Evolutionary conservation across 768 basidiomycete genomes (phyloP), one percentile per base, ranked within the genome.

Genomic region (Suillus placidus): DNA sequence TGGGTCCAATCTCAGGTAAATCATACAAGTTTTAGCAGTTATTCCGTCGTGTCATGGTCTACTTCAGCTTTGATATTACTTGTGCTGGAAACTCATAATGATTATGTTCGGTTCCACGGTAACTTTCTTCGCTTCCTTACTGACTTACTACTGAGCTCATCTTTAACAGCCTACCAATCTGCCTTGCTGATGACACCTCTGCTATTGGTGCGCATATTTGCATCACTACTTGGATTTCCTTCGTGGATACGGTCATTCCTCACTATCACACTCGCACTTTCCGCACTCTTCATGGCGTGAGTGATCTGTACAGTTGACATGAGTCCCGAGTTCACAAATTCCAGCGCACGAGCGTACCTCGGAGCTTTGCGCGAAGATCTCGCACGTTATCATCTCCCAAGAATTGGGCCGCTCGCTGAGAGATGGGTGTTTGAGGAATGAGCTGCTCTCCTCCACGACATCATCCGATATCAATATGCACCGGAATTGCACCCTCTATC

Each of bases 21-120:
- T 73, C 45, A 56, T 35, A 10, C n/a, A 18, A 9, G 20, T 34
- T 43, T 49, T n/a, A 51, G 45, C 47, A 16, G 60, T 32, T 63
- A 23, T 66, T 43, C 34, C 13, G 62, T 61, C 57, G 45, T 14
- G 61, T 34, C 23, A 55, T 64, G 30, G 51, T 38, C 56, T 26
- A 35, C 64, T 65, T 34, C 64, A 91, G 92, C 92, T 3, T 76
- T 93, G 37, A 34, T 81, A 1, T 75, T 92, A 38, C 82, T 93
- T 12, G 82, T 91, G n/a, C 67, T 88, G n/a, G 91, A 93, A 77
- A 93, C 88, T 12, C 84, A 85, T 66, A 90, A 90, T 70, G 88
- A 92, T 75, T 89, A 86, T 67, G 86, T 92, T 65, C 87, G 92
- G 62, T 93, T 92, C 73, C 91, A 92, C 73, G 89, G 91, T 90